Conservation (phyloP, 1,139 yeast genomes). For the Blastobotrys aristatus region DNA sequence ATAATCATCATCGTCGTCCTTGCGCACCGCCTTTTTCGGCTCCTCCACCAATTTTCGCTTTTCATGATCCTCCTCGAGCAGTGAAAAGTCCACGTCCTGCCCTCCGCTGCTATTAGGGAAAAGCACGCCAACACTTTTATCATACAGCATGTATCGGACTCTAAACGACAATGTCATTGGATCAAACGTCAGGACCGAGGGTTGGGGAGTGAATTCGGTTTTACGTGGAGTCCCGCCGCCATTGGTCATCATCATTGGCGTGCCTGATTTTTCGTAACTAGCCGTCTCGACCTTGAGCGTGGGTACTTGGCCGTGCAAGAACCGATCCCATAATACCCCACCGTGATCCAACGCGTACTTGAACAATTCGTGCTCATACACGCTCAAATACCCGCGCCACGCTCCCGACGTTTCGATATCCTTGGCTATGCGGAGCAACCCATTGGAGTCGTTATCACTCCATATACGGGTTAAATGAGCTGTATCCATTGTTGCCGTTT, state of each 20-base stretch:
- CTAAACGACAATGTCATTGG: conserved; percentile 36
- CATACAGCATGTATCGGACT: conserved; percentile 41
- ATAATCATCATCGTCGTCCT: conserved; percentile 30
- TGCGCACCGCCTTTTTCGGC: conserved; percentile 16
- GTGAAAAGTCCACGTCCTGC: conserved; percentile 27
- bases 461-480: conserved; percentile 27
- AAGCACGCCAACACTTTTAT: conserved; percentile 31
- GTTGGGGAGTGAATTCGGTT: conserved; percentile 11
- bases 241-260: background rate
- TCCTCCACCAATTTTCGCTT: conserved; percentile 11
- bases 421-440: conserved; percentile 34
- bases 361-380: conserved; percentile 37
- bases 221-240: conserved; percentile 6
- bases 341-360: conserved; percentile 32
- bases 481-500: background rate
- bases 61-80: conserved; percentile 27
- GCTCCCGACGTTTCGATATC: conserved; percentile 36
- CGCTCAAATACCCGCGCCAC: conserved; percentile 38
- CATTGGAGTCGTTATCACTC: conserved; percentile 34
- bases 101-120: conserved; percentile 26
- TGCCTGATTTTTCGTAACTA: background rate
- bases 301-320: conserved; percentile 31
- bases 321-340: conserved; percentile 34
- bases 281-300: conserved; percentile 6
- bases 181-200: conserved; percentile 25